Conservation (phyloP, 2,329 filamentous ascomycete species). For the Xylariomycetidae sp. region DNA sequence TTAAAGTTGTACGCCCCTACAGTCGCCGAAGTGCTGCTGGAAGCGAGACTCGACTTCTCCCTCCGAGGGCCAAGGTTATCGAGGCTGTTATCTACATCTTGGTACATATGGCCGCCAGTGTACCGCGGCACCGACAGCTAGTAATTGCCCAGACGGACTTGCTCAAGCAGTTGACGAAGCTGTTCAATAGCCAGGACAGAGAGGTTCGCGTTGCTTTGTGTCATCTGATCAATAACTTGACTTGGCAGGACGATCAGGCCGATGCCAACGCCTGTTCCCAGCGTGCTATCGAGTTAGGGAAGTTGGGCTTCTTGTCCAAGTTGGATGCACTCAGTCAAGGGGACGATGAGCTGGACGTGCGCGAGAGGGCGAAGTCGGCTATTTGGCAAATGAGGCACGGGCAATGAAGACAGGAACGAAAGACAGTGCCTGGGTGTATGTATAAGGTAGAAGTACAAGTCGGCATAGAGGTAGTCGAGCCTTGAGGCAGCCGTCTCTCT, state of each 20-base stretch:
- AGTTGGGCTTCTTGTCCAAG: conserved; percentile 65
- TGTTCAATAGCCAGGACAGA: conserved; percentile 68
- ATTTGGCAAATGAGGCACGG: conserved; percentile 62
- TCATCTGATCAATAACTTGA: conserved; percentile 81
- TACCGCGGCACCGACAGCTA: conserved; percentile 71
- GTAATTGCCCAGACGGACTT: conserved; percentile 74
- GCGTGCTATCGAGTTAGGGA: conserved; percentile 64
- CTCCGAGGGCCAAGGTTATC: conserved; percentile 66
- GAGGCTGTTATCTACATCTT: conserved; percentile 75
- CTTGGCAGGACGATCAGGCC: conserved; percentile 70
- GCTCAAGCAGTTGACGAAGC: conserved; percentile 65
- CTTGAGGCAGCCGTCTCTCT: too few species aligned
- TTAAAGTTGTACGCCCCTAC: conserved; percentile 52
- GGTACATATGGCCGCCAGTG: conserved; percentile 81
- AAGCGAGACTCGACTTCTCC: conserved; percentile 45
- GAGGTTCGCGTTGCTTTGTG: conserved; percentile 75
- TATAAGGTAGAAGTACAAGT: too few species aligned
- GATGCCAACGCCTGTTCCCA: conserved; percentile 63
- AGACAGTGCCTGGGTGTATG: too few species aligned
- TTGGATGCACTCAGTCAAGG: conserved; percentile 56
- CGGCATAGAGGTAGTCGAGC: too few species aligned
- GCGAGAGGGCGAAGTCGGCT: conserved; percentile 78
- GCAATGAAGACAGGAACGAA: too few species aligned
- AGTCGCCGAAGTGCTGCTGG: conserved; percentile 33
- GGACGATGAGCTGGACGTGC: conserved; percentile 76